A percentile compares a stretch with the other conserved stretches of the same genome.
Conservation (phyloP, 805 yeast genomes). For the Zygosaccharomyces gambellarensis region DNA sequence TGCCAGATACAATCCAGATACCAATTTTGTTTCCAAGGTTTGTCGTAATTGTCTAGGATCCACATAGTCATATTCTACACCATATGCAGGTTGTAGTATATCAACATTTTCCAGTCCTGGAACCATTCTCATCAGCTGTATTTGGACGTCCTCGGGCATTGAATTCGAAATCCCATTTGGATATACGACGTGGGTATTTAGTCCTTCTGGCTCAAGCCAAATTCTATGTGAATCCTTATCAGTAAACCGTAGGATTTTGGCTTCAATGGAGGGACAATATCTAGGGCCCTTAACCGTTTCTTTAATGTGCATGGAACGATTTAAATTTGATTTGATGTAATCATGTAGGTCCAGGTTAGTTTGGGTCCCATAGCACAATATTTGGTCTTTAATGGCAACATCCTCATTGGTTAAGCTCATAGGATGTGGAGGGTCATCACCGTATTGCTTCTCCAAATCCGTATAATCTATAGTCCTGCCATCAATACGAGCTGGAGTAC, state of each 20-base stretch:
- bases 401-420: slow-evolving; percentile 78
- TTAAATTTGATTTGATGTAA: slow-evolving; percentile 61
- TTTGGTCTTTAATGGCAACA: slow-evolving; percentile 57
- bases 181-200: slow-evolving; percentile 78
- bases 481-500: slow-evolving; percentile 91
- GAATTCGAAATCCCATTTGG: slow-evolving; percentile 97
- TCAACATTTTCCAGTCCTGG: slow-evolving; percentile 83
- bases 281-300: slow-evolving; percentile 96
- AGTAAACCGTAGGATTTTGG: slow-evolving; percentile 75
- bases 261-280: slow-evolving; percentile 94
- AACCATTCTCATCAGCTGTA: slow-evolving; percentile 63
- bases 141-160: slow-evolving; percentile 92
- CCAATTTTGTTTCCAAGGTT: slow-evolving; percentile 75
- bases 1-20: slow-evolving; percentile 78
- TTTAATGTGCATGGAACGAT: slow-evolving; percentile 81
- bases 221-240: slow-evolving; percentile 72
- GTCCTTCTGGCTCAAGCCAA: slow-evolving; percentile 97
- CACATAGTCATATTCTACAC: slow-evolving; percentile 96
- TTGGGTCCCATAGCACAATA: slow-evolving; percentile 68
- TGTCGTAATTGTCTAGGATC: slow-evolving; percentile 82
- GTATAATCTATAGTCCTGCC: slow-evolving; percentile 64
- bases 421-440: slow-evolving; percentile 82
- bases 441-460: slow-evolving; percentile 61
- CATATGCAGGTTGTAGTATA: slow-evolving; percentile 96
- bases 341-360: slow-evolving; percentile 76